Evolutionary conservation across 2,329 filamentous ascomycete species (phyloP), one percentile per base, ranked within the genome.

Genomic region (Ceratocystis papillata): DNA sequence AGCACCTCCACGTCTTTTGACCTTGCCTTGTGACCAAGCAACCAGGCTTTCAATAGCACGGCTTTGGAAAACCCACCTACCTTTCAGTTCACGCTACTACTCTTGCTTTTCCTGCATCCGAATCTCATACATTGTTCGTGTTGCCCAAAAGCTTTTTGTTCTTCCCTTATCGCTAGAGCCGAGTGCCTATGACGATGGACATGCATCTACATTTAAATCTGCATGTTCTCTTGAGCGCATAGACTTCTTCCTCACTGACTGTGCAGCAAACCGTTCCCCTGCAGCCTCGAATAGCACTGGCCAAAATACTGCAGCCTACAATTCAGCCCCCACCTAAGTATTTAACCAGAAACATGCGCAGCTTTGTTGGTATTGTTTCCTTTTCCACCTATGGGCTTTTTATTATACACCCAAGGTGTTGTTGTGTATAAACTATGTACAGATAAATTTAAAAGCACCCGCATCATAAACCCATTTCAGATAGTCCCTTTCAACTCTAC

Each of bases 401-500:
- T 10, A 37, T 10, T 10, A 10, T 37, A 37, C 33, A 8, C 28
- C 33, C 37, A 12, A 41, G 37, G 37, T 41, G 37, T 41, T 41
- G 37, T 41, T 12, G 37, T 41, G 37, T 12, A 41, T 41, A 12
- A 41, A 41, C 37, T 41, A 41, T 41, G 37, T 41, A 41, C 37
- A 41, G 37, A 30, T 10, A 55, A 20, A 55, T 15, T 6, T n/a
- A 60, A 17, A 60, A 15, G 25, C 50, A 17, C 22, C 4, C n/a
- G n/a, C 7, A 30, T n/a, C 25, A 60, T 44, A 20, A 62, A 4
- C 57, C 57, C 48, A 64, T 30, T 65, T 44, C n/a, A 68, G 61
- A 6, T 12, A 46, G 8, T 28, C 57, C 41, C 63, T 44, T 65
- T 30, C n/a, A 68, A 61, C 6, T 57, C 67, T 7, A 64, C 59